Conservation (phyloP, 768 basidiomycete genomes). For the Scleroderma bovista region DNA sequence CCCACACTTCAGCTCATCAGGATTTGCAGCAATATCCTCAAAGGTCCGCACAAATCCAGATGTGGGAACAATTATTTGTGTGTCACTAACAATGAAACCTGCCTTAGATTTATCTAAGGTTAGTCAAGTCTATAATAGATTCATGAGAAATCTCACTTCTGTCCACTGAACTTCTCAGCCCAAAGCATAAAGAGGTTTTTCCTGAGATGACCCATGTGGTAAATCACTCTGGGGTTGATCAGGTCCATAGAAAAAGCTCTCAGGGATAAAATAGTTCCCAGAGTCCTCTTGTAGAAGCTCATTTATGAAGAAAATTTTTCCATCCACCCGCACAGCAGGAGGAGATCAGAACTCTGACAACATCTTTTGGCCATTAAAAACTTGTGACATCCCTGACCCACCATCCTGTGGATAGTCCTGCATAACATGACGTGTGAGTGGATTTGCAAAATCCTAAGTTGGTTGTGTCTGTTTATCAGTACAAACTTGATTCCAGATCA, state of each 20-base stretch:
- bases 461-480: no score
- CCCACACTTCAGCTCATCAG: background rate
- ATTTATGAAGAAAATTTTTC: slow-evolving; percentile 13
- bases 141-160: no score
- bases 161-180: no score
- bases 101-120: no score
- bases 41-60: no score
- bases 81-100: no score
- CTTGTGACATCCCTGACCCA: background rate
- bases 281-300: slow-evolving; percentile 5
- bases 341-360: background rate
- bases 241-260: slow-evolving; percentile 4
- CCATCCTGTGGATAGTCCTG: slow-evolving; percentile 8
- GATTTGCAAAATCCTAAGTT: background rate
- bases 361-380: background rate
- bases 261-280: slow-evolving; percentile 5
- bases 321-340: background rate
- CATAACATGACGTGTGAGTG: slow-evolving; percentile 1
- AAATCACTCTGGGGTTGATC: no score
- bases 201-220: no score
- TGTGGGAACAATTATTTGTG: no score
- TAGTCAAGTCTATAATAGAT: no score
- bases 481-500: no score
- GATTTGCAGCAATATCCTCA: background rate
- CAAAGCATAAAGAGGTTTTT: no score